These are phyloP conservation scores for Gyromitra esculenta DNA, from an alignment of 2,329 filamentous ascomycete genomes.

Conservation along the genomic window DNA sequence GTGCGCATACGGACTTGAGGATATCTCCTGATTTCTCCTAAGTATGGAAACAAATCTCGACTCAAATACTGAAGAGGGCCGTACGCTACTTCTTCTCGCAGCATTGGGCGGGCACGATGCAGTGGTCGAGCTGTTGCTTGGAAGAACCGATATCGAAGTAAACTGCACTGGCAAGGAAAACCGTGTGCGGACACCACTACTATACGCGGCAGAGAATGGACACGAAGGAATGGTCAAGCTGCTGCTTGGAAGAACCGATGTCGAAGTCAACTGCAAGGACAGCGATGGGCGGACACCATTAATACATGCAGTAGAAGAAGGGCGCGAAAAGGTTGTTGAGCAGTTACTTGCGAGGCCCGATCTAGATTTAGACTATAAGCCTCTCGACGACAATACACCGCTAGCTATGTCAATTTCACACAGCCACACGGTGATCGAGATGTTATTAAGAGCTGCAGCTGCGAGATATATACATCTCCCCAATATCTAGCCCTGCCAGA, in stretches of 20 bases:
- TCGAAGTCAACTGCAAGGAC: neutral
- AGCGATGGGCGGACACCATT: neutral
- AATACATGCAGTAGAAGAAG: neutral
- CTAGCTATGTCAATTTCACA: neutral
- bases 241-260: neutral
- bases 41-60: neutral
- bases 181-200: neutral
- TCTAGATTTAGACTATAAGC: neutral
- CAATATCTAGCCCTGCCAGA: too few species aligned
- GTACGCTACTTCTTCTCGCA: neutral
- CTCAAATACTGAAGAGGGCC: neutral
- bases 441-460: too few species aligned
- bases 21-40: neutral
- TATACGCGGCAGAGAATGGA: neutral
- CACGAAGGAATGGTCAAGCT: neutral
- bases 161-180: neutral
- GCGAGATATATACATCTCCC: too few species aligned
- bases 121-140: neutral
- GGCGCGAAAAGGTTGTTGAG: neutral
- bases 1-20: neutral
- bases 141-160: neutral
- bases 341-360: neutral
- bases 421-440: too few species aligned
- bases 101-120: neutral
- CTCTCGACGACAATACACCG: neutral